phyloP scores from a whole-genome alignment of 2,329 filamentous ascomycete species.

The Cladosporium colombiae region DNA sequence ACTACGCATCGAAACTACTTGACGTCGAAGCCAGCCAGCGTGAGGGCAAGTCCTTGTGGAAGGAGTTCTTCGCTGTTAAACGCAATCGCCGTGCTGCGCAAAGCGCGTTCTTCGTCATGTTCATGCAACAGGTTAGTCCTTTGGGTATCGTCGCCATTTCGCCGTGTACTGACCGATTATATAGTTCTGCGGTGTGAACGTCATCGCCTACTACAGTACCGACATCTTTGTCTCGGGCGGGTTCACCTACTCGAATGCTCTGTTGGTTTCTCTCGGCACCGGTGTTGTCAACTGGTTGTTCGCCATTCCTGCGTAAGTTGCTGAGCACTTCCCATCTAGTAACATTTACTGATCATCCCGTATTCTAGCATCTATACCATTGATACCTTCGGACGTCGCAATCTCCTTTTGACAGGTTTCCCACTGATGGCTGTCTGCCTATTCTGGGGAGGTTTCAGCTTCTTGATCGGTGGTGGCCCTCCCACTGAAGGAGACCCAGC shows the following conservation, averaged over 20 bases:
- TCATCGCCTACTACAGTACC: conserved; percentile 37
- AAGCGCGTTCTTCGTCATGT: conserved; percentile 38
- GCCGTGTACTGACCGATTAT: too few species aligned
- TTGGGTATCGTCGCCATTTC: too few species aligned
- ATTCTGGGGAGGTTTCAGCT: conserved; percentile 48
- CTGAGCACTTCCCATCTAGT: too few species aligned
- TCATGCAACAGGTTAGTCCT: conserved; percentile 37
- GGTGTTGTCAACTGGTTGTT: conserved; percentile 36
- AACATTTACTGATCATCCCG: too few species aligned
- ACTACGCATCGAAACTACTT: conserved; percentile 39
- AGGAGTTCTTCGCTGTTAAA: conserved; percentile 36
- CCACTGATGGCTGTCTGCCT: conserved; percentile 50
- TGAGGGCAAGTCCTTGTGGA: conserved; percentile 43
- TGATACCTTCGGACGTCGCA: conserved; percentile 47
- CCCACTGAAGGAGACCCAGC: conserved; percentile 6
- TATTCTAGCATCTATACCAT: conserved; percentile 41
- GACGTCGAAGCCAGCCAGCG: conserved; percentile 40
- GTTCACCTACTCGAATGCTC: conserved; percentile 28
- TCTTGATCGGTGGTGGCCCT: conserved; percentile 34
- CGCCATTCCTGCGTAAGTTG: conserved; percentile 22
- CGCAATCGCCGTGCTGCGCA: conserved; percentile 37
- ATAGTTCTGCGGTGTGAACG: conserved; percentile 28
- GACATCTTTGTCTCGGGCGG: conserved; percentile 35
- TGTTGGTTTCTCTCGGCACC: conserved; percentile 36
- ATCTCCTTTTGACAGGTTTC: conserved; percentile 47